Conservation (phyloP, 257 asterid genomes). For the Solanum sejunctum region DNA sequence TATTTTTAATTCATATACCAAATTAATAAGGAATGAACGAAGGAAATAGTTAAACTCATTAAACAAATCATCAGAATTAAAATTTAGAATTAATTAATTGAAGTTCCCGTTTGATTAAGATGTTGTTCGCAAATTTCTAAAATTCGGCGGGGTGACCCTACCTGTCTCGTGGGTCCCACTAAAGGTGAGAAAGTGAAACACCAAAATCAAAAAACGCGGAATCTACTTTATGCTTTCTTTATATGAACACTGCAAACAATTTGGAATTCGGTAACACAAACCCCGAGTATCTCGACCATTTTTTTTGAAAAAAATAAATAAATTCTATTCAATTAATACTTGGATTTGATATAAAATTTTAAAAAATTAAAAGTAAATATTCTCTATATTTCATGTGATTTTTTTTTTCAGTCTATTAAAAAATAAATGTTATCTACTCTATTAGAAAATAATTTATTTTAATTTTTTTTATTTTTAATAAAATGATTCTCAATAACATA, state of each 20-base stretch:
- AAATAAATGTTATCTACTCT: no score
- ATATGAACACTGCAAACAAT: neutral
- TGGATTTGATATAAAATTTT: no score
- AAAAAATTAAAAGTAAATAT: no score
- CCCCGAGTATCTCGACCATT: neutral
- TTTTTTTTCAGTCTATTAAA: no score
- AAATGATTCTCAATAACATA: no score
- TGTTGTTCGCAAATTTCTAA: neutral
- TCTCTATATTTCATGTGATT: fast-evolving
- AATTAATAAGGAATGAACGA: no score
- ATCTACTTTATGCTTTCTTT: neutral
- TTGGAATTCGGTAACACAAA: neutral
- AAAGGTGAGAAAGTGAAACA: neutral
- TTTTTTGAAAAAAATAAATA: no score
- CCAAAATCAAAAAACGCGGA: neutral
- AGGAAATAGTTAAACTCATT: neutral
- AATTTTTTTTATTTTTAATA: no score
- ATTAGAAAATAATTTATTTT: no score
- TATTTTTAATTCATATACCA: no score
- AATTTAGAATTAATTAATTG: neutral
- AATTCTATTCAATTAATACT: no score
- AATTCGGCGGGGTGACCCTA: neutral
- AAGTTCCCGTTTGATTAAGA: neutral
- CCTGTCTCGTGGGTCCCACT: neutral
- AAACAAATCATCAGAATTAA: neutral